phyloP scores from a whole-genome alignment of 2,329 filamentous ascomycete genomes.

The Pseudogymnoascus sp. region DNA sequence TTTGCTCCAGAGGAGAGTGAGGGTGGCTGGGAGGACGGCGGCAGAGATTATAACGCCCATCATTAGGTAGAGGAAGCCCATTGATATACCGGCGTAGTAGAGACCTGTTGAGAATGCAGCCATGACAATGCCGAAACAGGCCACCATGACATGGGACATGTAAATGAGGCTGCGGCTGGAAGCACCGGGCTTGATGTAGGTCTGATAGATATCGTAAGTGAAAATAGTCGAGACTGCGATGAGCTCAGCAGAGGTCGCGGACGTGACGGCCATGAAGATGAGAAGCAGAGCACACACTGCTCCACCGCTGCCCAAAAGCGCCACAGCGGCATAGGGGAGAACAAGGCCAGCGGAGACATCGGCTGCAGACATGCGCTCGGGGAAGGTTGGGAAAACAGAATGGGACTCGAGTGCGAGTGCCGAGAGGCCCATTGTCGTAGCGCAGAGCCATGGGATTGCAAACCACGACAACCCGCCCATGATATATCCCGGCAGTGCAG shows the following conservation, averaged over 20 bases:
- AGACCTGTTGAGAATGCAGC: conserved; percentile 68
- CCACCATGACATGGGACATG: conserved; percentile 66
- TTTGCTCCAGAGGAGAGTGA: conserved; percentile 73
- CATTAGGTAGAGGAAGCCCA: conserved; percentile 83
- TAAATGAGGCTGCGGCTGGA: conserved; percentile 70
- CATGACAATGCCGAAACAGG: conserved; percentile 71
- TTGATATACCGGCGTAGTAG: conserved; percentile 59
- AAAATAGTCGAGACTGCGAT: conserved; percentile 78
- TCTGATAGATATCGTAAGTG: conserved; percentile 84
- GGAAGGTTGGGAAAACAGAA: conserved; percentile 65
- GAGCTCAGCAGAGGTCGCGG: conserved; percentile 72
- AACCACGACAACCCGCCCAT: conserved; percentile 85
- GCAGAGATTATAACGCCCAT: conserved; percentile 89
- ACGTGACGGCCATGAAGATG: conserved; percentile 86
- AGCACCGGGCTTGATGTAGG: conserved; percentile 73
- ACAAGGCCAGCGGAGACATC: conserved; percentile 80
- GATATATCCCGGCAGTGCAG: conserved; percentile 69
- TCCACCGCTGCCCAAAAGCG: conserved; percentile 72
- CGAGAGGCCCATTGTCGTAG: conserved; percentile 80
- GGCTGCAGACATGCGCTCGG: conserved; percentile 59
- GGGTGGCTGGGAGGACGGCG: conserved; percentile 73
- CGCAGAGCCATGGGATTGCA: conserved; percentile 82
- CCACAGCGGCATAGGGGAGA: conserved; percentile 77
- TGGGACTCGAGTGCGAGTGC: conserved; percentile 72
- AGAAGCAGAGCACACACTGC: conserved; percentile 72